These are phyloP conservation scores for Epichloe gansuensis DNA, from an alignment of 2,329 filamentous ascomycete genomes.

Conservation along the genomic window DNA sequence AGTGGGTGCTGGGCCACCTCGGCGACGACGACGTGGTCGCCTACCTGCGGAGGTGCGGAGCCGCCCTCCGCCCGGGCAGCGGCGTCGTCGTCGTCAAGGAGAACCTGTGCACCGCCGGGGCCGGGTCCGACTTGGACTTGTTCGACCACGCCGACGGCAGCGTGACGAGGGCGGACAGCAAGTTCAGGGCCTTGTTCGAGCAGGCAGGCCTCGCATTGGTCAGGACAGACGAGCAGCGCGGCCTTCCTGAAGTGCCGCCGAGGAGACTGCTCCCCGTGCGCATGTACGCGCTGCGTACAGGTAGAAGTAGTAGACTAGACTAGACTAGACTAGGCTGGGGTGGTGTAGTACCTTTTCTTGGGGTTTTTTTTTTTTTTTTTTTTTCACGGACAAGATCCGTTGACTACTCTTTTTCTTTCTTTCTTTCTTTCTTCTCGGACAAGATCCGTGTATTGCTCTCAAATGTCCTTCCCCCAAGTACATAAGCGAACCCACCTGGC, in stretches of 20 bases:
- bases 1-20: conserved; percentile 82
- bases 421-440: too few species aligned
- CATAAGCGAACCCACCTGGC: too few species aligned
- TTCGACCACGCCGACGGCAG: conserved; percentile 68
- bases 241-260: conserved; percentile 46
- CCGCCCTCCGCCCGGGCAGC: conserved; percentile 19
- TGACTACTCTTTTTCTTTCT: too few species aligned
- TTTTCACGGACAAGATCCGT: too few species aligned
- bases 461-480: too few species aligned
- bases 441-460: too few species aligned
- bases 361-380: too few species aligned
- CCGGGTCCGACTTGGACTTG: too few species aligned
- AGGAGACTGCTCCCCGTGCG: conserved; percentile 53
- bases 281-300: too few species aligned
- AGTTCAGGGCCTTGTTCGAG: conserved; percentile 58
- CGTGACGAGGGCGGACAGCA: conserved; percentile 62
- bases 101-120: conserved; percentile 48
- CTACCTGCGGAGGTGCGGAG: conserved; percentile 52
- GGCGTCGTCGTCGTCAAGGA: conserved; percentile 40
- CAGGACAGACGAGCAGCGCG: conserved; percentile 58
- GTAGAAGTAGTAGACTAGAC: too few species aligned
- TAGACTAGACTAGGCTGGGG: too few species aligned
- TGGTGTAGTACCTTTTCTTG: too few species aligned
- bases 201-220: conserved; percentile 57
- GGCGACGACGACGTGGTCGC: conserved; percentile 59